Base-by-base conservation (phyloP, 2,329 filamentous ascomycete species). In the Esteya vermicola region DNA sequence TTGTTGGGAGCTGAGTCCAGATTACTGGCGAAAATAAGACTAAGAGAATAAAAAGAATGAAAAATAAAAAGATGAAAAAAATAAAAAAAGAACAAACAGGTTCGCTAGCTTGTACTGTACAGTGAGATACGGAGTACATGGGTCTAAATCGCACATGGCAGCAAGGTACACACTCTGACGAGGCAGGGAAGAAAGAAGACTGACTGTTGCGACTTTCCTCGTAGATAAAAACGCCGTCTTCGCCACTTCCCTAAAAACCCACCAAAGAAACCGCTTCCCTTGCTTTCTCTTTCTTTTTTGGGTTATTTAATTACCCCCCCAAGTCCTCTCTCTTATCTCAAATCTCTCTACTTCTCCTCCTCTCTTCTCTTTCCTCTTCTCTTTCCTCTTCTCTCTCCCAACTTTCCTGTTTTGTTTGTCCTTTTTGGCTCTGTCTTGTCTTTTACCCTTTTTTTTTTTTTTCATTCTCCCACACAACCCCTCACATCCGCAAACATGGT, bases 171-270 rank as follows among this genome's bases (percentile, higher is more conserved):
- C 16, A 9, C 32, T 21, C 36, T 19, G 33, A 18, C 9, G n/a
- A 25, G n/a, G 33, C 33, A n/a, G n/a, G n/a, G n/a, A n/a, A n/a
- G n/a, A n/a, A n/a, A n/a, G n/a, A n/a, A n/a, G n/a, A n/a, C n/a
- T n/a, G n/a, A n/a, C n/a, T n/a, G n/a, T n/a, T n/a, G n/a, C n/a
- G n/a, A n/a, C n/a, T n/a, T n/a, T n/a, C 42, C n/a, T n/a, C 27
- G 33, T 38, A 43, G 36, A 45, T 41, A 43, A 45, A 43, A 33
- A 33, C 26, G 41, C 38, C 37, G 18, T 42, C 40, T 33, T 33
- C 40, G 39, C 33, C 40, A 30, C 34, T 41, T 41, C 33, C 33
- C n/a, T n/a, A n/a, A n/a, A 40, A 37, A 33, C 39, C 33, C 33
- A 20, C 39, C 33, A 9, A n/a, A n/a, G n/a, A n/a, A n/a, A n/a